Percentiles rank a stretch among this genome's conserved stretches.
These are phyloP conservation scores for Chalaropsis ovoidea DNA, from an alignment of 2,329 filamentous ascomycete genomes.

Conservation along the genomic window DNA sequence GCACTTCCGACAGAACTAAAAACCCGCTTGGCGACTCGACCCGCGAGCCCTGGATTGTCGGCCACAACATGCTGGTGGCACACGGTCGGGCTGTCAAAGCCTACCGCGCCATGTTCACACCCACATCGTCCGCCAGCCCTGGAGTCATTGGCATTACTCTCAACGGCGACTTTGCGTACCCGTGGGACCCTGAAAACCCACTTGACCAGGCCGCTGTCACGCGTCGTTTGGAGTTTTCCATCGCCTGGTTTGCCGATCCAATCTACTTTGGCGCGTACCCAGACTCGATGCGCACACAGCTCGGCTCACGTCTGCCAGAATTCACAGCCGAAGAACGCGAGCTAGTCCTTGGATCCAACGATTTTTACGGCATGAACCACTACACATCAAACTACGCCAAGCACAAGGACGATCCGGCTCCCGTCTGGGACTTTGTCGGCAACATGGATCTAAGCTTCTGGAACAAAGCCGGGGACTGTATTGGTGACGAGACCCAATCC, in stretches of 20 bases:
- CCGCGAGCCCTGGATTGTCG: conserved; percentile 72
- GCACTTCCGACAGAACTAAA: conserved; percentile 63
- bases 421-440: conserved; percentile 59
- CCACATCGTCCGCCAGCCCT: conserved; percentile 49
- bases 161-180: conserved; percentile 74
- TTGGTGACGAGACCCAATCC: conserved; percentile 74
- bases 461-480: conserved; percentile 61
- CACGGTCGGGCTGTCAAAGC: conserved; percentile 72
- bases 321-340: conserved; percentile 63
- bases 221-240: conserved; percentile 78
- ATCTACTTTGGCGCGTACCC: conserved; percentile 80
- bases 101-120: conserved; percentile 64
- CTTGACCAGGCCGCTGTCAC: conserved; percentile 64
- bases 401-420: conserved; percentile 53
- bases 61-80: conserved; percentile 69
- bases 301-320: conserved; percentile 63
- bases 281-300: conserved; percentile 69
- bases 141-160: conserved; percentile 81
- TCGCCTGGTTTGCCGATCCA: conserved; percentile 80
- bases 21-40: conserved; percentile 61
- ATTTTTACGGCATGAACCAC: conserved; percentile 93
- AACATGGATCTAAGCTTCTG: conserved; percentile 63
- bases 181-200: conserved; percentile 69
- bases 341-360: conserved; percentile 75
- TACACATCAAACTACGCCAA: conserved; percentile 84